phyloP scores from a whole-genome alignment of 306 rosid genomes.

The Boehmeria nivea region DNA sequence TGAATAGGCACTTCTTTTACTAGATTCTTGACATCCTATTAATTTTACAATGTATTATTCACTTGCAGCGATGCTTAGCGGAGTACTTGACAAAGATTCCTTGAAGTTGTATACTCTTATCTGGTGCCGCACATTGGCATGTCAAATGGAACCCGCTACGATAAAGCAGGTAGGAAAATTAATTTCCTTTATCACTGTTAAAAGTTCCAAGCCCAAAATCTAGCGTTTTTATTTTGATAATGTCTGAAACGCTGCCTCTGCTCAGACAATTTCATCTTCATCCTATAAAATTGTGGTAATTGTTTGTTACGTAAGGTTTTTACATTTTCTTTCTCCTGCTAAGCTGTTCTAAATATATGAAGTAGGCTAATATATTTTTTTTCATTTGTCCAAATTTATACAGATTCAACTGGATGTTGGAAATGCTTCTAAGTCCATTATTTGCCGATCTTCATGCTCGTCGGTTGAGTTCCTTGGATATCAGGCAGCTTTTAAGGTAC shows the following conservation, averaged over 20 bases:
- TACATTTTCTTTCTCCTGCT: constrained; percentile 9
- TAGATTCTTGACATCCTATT: constrained; percentile 7
- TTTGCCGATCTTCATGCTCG: constrained; percentile 69
- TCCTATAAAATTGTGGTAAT: background rate
- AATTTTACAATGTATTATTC: constrained; percentile 22
- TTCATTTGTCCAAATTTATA: constrained; percentile 12
- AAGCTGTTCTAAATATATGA: constrained; percentile 2
- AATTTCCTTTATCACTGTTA: constrained; percentile 9
- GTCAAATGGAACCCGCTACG: constrained; percentile 85
- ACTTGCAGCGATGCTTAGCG: constrained; percentile 60
- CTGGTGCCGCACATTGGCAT: constrained; percentile 83
- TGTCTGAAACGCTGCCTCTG: background rate
- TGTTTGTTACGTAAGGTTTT: background rate
- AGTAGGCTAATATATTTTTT: constrained; percentile 14
- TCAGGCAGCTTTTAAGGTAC: constrained; percentile 75
- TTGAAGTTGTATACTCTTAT: constrained; percentile 82
- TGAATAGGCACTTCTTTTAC: constrained; percentile 12
- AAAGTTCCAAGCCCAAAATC: background rate
- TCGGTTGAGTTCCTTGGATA: constrained; percentile 67
- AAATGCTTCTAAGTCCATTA: constrained; percentile 49
- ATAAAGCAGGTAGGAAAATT: constrained; percentile 58
- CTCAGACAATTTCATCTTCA: background rate
- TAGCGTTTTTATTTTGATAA: background rate
- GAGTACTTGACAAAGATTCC: constrained; percentile 71
- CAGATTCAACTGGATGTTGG: constrained; percentile 83